phyloP scores from a whole-genome alignment of 73 alveolate species.

The Loxodes magnus region DNA sequence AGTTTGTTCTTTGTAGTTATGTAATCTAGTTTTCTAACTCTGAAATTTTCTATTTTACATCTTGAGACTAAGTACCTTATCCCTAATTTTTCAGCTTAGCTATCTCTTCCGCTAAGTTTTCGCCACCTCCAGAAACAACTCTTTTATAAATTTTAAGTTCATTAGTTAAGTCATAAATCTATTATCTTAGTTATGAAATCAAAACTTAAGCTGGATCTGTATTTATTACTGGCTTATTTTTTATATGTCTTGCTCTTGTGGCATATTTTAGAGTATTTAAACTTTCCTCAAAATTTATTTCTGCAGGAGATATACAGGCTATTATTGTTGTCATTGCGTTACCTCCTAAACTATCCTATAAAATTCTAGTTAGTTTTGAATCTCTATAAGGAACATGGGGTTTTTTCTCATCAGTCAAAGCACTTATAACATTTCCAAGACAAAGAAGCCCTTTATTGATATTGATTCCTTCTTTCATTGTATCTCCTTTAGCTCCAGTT shows the following conservation, averaged over 20 bases:
- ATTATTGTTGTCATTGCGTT: slow-evolving; percentile 74
- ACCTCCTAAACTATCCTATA: slow-evolving; percentile 81
- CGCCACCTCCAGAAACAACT: slow-evolving; percentile 10
- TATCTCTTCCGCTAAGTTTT: neutral
- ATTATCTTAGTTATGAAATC: slow-evolving; percentile 51
- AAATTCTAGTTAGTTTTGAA: slow-evolving; percentile 58
- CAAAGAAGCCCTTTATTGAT: slow-evolving; percentile 32
- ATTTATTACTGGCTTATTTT: slow-evolving; percentile 1
- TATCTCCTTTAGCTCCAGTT: slow-evolving; percentile 30
- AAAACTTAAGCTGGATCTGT: slow-evolving; percentile 19
- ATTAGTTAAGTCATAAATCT: slow-evolving; percentile 26
- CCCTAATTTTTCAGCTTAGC: neutral
- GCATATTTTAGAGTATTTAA: slow-evolving; percentile 63
- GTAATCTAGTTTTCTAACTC: neutral
- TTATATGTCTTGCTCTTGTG: slow-evolving; percentile 60
- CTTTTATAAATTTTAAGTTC: slow-evolving; percentile 24
- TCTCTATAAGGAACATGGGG: slow-evolving; percentile 59
- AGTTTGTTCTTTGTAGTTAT: too few species aligned
- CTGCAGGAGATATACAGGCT: slow-evolving; percentile 48
- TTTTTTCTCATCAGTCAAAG: slow-evolving; percentile 24
- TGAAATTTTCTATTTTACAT: neutral
- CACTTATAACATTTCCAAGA: slow-evolving; percentile 32
- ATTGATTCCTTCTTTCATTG: slow-evolving; percentile 36
- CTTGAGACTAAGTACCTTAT: neutral
- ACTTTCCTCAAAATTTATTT: slow-evolving; percentile 49